phyloP scores from a whole-genome alignment of 2,329 filamentous ascomycete species.

The Microdochium nivale region DNA sequence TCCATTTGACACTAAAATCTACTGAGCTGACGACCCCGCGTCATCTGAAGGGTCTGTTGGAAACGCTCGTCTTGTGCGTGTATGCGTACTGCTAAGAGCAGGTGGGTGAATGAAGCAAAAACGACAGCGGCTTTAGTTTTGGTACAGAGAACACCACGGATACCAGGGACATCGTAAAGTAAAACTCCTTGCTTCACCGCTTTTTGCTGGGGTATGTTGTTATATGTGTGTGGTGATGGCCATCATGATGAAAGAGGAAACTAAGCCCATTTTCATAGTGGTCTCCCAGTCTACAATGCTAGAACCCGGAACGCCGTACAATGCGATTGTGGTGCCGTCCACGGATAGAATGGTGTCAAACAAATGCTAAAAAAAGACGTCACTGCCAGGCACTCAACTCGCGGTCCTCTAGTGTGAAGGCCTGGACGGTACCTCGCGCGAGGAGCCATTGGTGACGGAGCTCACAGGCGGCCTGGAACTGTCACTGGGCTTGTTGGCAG shows the following conservation, averaged over 20 bases:
- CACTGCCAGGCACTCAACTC: neutral
- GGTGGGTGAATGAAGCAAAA: too few relatives aligned
- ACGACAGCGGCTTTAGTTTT: neutral
- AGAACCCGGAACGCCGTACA: neutral
- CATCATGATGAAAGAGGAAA: neutral
- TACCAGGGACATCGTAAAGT: neutral
- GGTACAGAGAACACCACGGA: neutral
- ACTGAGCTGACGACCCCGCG: too few relatives aligned
- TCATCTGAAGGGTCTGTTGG: too few relatives aligned
- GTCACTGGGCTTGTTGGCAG: neutral
- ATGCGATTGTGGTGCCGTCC: neutral
- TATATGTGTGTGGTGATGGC: neutral
- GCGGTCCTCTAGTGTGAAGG: slow-evolving; percentile 7
- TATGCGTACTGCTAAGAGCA: too few relatives aligned
- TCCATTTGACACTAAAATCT: too few relatives aligned
- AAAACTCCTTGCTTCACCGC: neutral
- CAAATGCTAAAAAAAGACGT: slow-evolving; percentile 1
- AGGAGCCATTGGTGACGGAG: slow-evolving; percentile 13
- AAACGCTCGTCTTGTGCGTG: too few relatives aligned
- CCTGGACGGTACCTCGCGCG: slow-evolving; percentile 16
- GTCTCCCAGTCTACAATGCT: neutral
- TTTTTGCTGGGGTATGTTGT: neutral
- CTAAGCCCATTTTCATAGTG: too few relatives aligned
- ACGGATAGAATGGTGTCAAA: neutral
- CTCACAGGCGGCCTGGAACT: neutral